These are phyloP conservation scores for Exophiala dermatitidis DNA, from an alignment of 2,329 filamentous ascomycete genomes.

Conservation along the genomic window DNA sequence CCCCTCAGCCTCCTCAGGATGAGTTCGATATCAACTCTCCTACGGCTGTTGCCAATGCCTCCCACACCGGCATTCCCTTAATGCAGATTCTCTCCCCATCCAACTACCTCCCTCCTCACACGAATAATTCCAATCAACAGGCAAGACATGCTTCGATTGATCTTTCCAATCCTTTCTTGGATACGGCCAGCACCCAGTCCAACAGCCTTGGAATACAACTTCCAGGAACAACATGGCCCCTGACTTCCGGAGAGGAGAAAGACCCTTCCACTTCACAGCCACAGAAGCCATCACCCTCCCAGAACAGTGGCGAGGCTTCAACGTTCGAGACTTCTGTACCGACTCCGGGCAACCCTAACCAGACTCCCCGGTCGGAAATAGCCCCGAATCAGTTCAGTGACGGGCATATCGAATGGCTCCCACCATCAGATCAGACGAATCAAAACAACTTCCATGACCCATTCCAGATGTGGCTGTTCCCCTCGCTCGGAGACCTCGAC, in stretches of 20 bases:
- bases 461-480: conserved; percentile 25
- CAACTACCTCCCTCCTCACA: conserved; percentile 14
- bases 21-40: conserved; percentile 26
- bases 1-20: conserved; percentile 25
- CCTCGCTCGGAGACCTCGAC: conserved; percentile 21
- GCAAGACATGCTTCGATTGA: conserved; percentile 16
- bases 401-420: conserved; percentile 19
- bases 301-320: conserved; percentile 18
- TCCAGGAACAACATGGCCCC: conserved; percentile 9
- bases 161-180: conserved; percentile 13
- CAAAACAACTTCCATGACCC: conserved; percentile 21
- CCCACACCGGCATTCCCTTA: conserved; percentile 16
- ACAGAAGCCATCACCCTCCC: conserved; percentile 14
- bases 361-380: conserved; percentile 19
- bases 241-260: conserved; percentile 14
- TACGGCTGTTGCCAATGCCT: conserved; percentile 19
- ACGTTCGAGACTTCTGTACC: conserved; percentile 17
- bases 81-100: conserved; percentile 23
- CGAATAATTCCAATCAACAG: conserved; percentile 10
- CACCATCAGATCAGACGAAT: conserved; percentile 11
- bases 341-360: conserved; percentile 14
- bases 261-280: conserved; percentile 7
- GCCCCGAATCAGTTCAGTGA: conserved; percentile 15
- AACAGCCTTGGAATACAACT: conserved; percentile 15
- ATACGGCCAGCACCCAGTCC: conserved; percentile 9